These are phyloP conservation scores for Stephania yunnanensis DNA, from an alignment of 164 flowering plant species.

Conservation along the genomic window DNA sequence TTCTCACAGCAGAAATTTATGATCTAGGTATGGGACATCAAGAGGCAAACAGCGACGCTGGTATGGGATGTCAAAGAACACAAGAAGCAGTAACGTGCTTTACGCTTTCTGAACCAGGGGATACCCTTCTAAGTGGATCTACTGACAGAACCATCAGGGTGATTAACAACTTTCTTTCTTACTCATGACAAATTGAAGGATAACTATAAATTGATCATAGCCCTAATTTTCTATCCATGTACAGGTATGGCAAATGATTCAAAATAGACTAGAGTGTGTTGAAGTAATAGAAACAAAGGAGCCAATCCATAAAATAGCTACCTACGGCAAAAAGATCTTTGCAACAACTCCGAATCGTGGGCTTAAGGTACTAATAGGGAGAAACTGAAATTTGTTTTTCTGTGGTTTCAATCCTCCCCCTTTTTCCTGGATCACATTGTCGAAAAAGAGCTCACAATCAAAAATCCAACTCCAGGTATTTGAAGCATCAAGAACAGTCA, in stretches of 20 bases:
- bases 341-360: conserved; percentile 36
- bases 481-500: conserved; percentile 44
- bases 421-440: neutral
- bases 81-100: conserved; percentile 70
- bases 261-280: conserved; percentile 45
- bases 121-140: conserved; percentile 69
- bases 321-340: conserved; percentile 41
- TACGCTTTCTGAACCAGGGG: conserved; percentile 54
- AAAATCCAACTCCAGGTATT: conserved; percentile 34
- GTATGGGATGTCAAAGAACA: conserved; percentile 57
- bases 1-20: neutral
- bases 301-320: conserved; percentile 43
- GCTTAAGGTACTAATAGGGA: conserved; percentile 42
- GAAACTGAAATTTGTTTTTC: neutral
- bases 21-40: conserved; percentile 65
- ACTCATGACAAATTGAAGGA: neutral
- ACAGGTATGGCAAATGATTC: conserved; percentile 69
- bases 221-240: neutral
- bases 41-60: conserved; percentile 46
- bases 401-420: neutral
- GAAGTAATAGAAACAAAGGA: conserved; percentile 55
- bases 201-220: neutral
- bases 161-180: conserved; percentile 4
- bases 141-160: conserved; percentile 71
- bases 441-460: neutral